Percentiles rank a stretch among this genome's conserved stretches.
These are phyloP conservation scores for Lentinus tigrinus DNA, from an alignment of 768 basidiomycete species.

Conservation along the genomic window DNA sequence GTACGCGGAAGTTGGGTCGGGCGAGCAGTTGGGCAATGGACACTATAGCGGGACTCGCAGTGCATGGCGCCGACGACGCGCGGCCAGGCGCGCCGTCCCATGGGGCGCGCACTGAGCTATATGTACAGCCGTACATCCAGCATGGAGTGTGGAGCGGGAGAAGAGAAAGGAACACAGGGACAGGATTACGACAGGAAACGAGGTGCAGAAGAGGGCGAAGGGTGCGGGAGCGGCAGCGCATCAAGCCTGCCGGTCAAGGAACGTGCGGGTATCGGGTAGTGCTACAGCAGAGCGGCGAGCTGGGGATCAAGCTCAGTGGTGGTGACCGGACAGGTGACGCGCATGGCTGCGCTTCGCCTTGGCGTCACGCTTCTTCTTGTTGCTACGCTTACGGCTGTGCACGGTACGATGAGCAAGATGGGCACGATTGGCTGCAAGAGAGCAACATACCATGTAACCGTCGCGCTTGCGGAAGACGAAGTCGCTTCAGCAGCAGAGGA, in stretches of 20 bases:
- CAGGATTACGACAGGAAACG: neutral
- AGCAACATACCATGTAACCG: no score
- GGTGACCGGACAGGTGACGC: slow-evolving; percentile 8
- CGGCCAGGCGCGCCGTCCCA: slow-evolving; percentile 6
- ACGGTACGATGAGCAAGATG: neutral
- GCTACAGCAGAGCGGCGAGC: neutral
- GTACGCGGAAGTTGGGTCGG: no score
- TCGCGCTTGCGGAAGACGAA: neutral
- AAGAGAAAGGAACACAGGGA: no score
- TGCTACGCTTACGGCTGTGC: neutral
- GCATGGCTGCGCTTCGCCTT: slow-evolving; percentile 14
- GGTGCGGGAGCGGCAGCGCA: neutral
- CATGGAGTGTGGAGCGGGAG: neutral
- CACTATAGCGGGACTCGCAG: neutral
- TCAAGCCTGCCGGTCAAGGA: slow-evolving; percentile 8
- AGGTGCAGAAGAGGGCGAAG: neutral
- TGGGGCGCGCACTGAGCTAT: slow-evolving; percentile 7
- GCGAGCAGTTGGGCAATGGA: no score
- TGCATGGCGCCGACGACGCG: slow-evolving; percentile 5
- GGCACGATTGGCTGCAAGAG: neutral
- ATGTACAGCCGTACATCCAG: neutral
- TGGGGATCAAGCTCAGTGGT: slow-evolving; percentile 3
- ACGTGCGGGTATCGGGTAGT: slow-evolving; percentile 7
- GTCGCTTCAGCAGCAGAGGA: neutral
- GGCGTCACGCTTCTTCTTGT: neutral